Evolutionary conservation across 768 basidiomycete species (phyloP), one percentile per base, ranked within the genome.

Genomic region (Tylopilus intermedius): DNA sequence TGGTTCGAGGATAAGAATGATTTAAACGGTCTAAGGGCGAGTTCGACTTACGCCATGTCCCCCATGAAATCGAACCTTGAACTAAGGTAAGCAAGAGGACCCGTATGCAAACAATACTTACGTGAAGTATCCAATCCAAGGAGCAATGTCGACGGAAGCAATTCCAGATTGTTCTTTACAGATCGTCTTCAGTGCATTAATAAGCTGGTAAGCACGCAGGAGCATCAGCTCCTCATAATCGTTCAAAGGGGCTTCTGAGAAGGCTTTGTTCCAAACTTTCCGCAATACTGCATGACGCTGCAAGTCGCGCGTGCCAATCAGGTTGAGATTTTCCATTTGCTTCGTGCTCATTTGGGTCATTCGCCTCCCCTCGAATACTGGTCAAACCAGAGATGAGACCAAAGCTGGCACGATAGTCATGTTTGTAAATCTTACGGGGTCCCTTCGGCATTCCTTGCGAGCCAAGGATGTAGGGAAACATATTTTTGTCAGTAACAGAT

Each of bases 231-330:
- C 64, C 22, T 66, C 64, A 14, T 66, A 70, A 40, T 61, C 59
- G 38, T 45, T 64, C 37, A 70, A 22, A n/a, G 66, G 55, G 27
- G 67, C 57, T n/a, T 49, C 51, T 21, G 61, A 50, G 53, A 71
- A 68, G 14, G 70, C 70, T 32, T 55, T 62, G 26, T 62, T 63
- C 70, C 70, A 71, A 24, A 64, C 61, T 59, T 67, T 62, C 44
- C 65, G 60, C 18, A 65, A 44, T 11, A 61, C 43, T 8, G 58
- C 54, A 24, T 65, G 66, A 13, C 60, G 64, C 38, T 58, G 54
- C 41, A 50, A 14, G 42, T 66, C 49, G 8, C 65, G 65, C 7
- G 51, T 55, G n/a, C 44, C 38, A 18, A 65, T 57, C 18, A 65
- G 29, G 35, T 51, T 56, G 27, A 56, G 42, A n/a, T 45, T 29